phyloP scores from a whole-genome alignment of 2,329 filamentous ascomycete species.

The Exophiala dermatitidis region DNA sequence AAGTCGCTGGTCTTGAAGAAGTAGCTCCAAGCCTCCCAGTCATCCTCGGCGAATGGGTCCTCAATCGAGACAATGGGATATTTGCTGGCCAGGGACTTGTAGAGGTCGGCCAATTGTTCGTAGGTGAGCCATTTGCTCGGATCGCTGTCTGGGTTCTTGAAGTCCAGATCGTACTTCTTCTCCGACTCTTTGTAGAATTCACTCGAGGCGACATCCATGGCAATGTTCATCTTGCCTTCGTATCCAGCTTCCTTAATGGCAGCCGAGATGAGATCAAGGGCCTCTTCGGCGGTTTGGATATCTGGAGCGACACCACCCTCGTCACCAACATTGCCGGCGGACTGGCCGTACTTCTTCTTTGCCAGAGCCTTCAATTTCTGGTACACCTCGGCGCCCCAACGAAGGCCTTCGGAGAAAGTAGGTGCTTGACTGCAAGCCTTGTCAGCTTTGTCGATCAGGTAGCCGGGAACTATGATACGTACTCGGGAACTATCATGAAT shows the following conservation, averaged over 20 bases:
- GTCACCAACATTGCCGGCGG: constrained; percentile 96
- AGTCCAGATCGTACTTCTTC: constrained; percentile 99
- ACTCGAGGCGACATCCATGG: constrained; percentile 97
- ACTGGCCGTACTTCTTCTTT: constrained; percentile 99
- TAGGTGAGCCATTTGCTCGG: constrained; percentile 96
- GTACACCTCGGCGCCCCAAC: constrained; percentile 96
- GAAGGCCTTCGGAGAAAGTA: constrained; percentile 90
- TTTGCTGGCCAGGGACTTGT: constrained; percentile 80
- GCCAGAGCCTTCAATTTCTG: constrained; percentile 92
- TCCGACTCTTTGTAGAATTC: constrained; percentile 97
- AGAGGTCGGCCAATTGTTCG: constrained; percentile 88
- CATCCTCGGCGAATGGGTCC: constrained; percentile 98
- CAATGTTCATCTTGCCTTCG: constrained; percentile 92
- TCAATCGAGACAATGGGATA: constrained; percentile 99
- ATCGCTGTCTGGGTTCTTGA: constrained; percentile 99
- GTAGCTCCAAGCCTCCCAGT: constrained; percentile 99
- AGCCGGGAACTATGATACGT: constrained; percentile 31
- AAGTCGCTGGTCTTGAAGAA: constrained; percentile 99
- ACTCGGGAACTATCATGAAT: constrained; percentile 89
- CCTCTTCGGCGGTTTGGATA: constrained; percentile 95
- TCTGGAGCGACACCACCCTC: constrained; percentile 99
- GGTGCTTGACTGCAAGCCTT: constrained; percentile 59
- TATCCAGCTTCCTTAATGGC: constrained; percentile 94
- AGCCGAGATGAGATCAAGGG: constrained; percentile 88
- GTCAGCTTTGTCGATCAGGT: constrained; percentile 8